phyloP scores from a whole-genome alignment of 2,329 filamentous ascomycete genomes.

The Stagonosporopsis cucurbitacearum region DNA sequence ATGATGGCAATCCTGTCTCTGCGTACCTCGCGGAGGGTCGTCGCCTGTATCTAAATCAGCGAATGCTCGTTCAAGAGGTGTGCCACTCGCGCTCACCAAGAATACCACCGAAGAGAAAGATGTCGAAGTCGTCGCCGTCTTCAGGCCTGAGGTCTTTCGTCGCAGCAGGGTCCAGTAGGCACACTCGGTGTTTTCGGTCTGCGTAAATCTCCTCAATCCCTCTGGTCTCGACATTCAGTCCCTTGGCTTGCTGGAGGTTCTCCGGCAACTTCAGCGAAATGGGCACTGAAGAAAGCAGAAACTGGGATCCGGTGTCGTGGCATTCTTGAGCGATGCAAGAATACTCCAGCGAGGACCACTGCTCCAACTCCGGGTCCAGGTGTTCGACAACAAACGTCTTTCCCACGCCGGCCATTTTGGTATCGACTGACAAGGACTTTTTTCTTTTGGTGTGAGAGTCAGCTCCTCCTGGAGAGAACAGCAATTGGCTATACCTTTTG shows the following conservation, averaged over 20 bases:
- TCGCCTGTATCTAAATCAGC: conserved; percentile 68
- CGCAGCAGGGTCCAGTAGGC: conserved; percentile 87
- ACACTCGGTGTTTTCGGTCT: conserved; percentile 75
- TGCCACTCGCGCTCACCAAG: conserved; percentile 65
- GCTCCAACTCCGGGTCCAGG: conserved; percentile 90
- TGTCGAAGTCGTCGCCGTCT: conserved; percentile 83
- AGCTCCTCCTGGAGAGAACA: neutral
- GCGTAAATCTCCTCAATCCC: conserved; percentile 85
- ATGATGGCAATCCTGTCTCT: neutral
- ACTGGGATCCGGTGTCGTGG: conserved; percentile 67
- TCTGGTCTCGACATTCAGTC: conserved; percentile 74
- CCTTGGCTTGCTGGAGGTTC: conserved; percentile 64
- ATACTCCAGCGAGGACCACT: conserved; percentile 96
- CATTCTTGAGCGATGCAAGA: conserved; percentile 84
- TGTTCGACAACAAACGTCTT: conserved; percentile 96
- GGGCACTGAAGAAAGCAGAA: conserved; percentile 84
- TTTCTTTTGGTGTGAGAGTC: conserved; percentile 8
- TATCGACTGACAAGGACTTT: conserved; percentile 17
- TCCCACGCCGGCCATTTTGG: conserved; percentile 40
- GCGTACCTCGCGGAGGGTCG: conserved; percentile 86
- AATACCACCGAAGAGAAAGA: conserved; percentile 95
- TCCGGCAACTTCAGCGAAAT: conserved; percentile 65
- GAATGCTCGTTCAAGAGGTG: conserved; percentile 6
- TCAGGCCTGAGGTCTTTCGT: conserved; percentile 80
- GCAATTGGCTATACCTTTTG: conserved; percentile 5